phyloP scores from a whole-genome alignment of 164 flowering plant species.

The Magnolia kwangsiensis region DNA sequence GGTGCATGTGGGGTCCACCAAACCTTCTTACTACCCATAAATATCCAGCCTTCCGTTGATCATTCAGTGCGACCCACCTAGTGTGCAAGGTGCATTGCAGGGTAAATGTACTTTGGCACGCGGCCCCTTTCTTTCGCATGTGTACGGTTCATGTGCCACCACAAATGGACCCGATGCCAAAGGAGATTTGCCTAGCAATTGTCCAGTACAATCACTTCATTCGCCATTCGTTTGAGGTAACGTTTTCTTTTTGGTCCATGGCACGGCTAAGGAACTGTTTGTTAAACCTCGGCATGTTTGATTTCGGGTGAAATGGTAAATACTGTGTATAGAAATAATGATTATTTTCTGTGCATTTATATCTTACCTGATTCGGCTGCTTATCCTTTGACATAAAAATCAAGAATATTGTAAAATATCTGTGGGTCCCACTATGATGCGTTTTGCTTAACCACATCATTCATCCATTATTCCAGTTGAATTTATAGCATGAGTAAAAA shows the following conservation, averaged over 20 bases:
- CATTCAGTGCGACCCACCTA: background rate
- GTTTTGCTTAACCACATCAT: no score
- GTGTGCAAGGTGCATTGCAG: background rate
- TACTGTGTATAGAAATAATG: no score
- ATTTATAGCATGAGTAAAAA: no score
- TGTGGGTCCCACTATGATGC: no score
- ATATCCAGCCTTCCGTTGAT: background rate
- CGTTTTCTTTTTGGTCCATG: background rate
- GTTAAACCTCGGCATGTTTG: no score
- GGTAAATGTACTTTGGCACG: background rate
- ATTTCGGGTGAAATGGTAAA: no score
- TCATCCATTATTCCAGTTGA: no score
- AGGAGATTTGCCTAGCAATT: background rate
- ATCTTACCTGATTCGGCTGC: no score
- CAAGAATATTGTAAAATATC: no score
- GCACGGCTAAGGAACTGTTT: no score
- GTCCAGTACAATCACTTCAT: background rate
- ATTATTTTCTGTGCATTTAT: no score
- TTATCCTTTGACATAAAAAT: no score
- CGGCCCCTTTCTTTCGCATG: background rate
- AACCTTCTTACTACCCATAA: background rate
- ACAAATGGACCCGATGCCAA: background rate
- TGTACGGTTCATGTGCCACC: background rate
- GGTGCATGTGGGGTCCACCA: background rate
- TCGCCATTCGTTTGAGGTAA: background rate